These are phyloP conservation scores for Naematelia aurantialba DNA, from an alignment of 768 basidiomycete species.

Conservation along the genomic window DNA sequence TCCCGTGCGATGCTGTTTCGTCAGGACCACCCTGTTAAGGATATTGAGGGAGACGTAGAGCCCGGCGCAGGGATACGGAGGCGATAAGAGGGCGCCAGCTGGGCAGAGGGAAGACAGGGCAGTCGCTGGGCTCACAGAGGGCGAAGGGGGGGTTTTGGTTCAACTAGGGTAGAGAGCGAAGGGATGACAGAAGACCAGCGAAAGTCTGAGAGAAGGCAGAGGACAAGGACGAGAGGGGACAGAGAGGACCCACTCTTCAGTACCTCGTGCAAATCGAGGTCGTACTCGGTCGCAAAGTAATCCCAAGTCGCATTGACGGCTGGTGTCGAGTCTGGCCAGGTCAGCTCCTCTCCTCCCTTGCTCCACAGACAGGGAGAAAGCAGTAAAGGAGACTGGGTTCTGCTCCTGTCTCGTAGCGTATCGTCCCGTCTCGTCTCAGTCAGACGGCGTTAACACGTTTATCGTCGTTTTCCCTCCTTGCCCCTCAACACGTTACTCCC, in stretches of 20 bases:
- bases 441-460: too few relatives aligned
- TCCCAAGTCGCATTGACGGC: slow-evolving; percentile 77
- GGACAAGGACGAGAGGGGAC: slow-evolving; percentile 1
- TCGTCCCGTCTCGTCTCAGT: not conserved
- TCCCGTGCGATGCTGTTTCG: slow-evolving; percentile 67
- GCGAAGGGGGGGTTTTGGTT: too few relatives aligned
- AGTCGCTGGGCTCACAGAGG: not conserved
- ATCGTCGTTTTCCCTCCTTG: too few relatives aligned
- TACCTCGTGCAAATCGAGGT: slow-evolving; percentile 47
- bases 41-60: too few relatives aligned
- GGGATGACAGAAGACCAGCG: not conserved
- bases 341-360: not conserved
- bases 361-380: not conserved
- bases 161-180: not conserved
- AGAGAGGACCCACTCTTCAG: slow-evolving; percentile 45
- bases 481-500: too few relatives aligned
- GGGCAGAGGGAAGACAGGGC: not conserved
- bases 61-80: too few relatives aligned
- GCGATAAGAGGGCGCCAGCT: too few relatives aligned
- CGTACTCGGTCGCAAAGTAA: slow-evolving; percentile 63
- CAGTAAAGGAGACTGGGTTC: too few relatives aligned
- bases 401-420: not conserved
- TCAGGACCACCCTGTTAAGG: too few relatives aligned
- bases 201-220: not conserved
- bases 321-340: slow-evolving; percentile 75